These are phyloP conservation scores for Curvularia sp. DNA, from an alignment of 2,329 filamentous ascomycete species.

Conservation along the genomic window DNA sequence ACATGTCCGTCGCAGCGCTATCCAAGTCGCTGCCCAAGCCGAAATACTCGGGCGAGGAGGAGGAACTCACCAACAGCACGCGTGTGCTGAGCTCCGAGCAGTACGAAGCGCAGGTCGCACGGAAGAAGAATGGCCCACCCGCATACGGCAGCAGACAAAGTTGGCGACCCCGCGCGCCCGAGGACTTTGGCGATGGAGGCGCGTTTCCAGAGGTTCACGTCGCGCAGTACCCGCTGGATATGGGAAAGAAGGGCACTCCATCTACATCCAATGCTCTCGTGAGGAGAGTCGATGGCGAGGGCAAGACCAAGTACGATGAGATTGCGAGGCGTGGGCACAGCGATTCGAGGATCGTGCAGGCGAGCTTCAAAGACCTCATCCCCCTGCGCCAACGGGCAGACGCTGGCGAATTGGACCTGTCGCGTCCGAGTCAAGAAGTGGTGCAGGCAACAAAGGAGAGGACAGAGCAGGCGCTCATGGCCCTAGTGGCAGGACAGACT, in stretches of 20 bases:
- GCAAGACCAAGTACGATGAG: conserved; percentile 95
- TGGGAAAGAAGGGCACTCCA: conserved; percentile 75
- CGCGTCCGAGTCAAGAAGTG: conserved; percentile 82
- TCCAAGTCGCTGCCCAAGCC: conserved; percentile 84
- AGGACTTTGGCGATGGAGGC: conserved; percentile 96
- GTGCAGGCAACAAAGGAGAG: conserved; percentile 84
- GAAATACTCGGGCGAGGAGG: conserved; percentile 88
- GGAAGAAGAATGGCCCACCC: conserved; percentile 78
- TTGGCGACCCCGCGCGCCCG: conserved; percentile 87
- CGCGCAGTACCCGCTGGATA: conserved; percentile 93
- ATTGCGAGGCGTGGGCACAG: conserved; percentile 89
- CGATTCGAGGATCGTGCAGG: conserved; percentile 84
- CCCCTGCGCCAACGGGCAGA: conserved; percentile 91
- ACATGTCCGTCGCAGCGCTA: conserved; percentile 64
- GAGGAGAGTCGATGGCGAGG: conserved; percentile 88
- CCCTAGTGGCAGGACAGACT: conserved; percentile 82
- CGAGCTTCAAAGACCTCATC: conserved; percentile 96
- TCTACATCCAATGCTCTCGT: conserved; percentile 81
- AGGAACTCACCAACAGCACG: conserved; percentile 80
- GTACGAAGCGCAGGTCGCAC: conserved; percentile 80
- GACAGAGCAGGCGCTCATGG: conserved; percentile 84
- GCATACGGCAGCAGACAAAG: conserved; percentile 84
- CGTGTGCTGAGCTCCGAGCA: conserved; percentile 81
- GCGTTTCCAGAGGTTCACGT: conserved; percentile 94
- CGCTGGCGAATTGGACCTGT: conserved; percentile 87